These are phyloP conservation scores for Venturia oleaginea DNA, from an alignment of 2,329 filamentous ascomycete species.

Conservation along the genomic window DNA sequence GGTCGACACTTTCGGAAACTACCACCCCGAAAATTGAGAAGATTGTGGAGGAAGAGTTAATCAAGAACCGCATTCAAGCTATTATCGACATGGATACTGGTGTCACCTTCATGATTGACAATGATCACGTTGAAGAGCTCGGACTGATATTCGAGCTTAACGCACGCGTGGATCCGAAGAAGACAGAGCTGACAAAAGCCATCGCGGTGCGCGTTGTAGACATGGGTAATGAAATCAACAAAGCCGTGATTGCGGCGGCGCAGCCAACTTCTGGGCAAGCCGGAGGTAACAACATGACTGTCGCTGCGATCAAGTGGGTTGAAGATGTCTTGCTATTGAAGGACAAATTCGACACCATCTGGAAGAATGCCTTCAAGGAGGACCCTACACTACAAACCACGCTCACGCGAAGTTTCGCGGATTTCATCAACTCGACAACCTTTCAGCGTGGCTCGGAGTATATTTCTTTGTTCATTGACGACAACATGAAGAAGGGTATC, in stretches of 20 bases:
- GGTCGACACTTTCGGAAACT: conserved; percentile 65
- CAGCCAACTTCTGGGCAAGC: conserved; percentile 39
- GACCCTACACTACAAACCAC: conserved; percentile 74
- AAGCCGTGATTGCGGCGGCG: conserved; percentile 46
- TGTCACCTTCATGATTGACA: conserved; percentile 81
- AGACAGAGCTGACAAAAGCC: conserved; percentile 58
- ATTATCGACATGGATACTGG: conserved; percentile 84
- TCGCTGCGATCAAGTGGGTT: conserved; percentile 88
- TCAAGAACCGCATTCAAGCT: conserved; percentile 66
- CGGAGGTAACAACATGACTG: conserved; percentile 54
- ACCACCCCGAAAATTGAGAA: conserved; percentile 64
- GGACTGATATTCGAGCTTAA: conserved; percentile 75
- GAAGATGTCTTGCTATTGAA: conserved; percentile 81
- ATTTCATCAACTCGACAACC: conserved; percentile 72
- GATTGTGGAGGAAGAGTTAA: conserved; percentile 74
- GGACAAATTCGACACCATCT: conserved; percentile 79
- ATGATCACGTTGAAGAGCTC: conserved; percentile 71
- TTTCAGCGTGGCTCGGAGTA: conserved; percentile 81
- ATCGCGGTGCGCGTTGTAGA: conserved; percentile 69
- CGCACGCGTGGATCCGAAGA: conserved; percentile 65
- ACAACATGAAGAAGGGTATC: conserved; percentile 88
- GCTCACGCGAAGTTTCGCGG: conserved; percentile 76
- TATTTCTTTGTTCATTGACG: conserved; percentile 92
- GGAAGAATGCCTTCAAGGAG: conserved; percentile 59
- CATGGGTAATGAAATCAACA: conserved; percentile 76